Conservation (phyloP, 2,329 filamentous ascomycete genomes). For the Ustilaginoidea virens region DNA sequence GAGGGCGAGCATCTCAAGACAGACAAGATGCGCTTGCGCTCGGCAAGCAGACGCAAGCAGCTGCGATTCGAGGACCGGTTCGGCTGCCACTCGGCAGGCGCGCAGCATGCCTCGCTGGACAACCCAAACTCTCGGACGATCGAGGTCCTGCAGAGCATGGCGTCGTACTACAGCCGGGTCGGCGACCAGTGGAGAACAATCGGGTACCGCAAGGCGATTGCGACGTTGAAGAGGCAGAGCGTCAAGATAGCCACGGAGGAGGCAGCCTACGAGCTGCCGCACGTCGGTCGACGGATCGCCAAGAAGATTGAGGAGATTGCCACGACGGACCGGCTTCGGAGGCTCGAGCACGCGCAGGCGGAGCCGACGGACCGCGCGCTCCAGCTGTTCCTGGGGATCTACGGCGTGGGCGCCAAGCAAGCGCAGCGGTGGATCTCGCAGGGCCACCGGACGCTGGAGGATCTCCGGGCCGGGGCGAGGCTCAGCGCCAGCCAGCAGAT, state of each 20-base stretch:
- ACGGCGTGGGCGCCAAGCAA: conserved; percentile 57
- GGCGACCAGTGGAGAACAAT: conserved; percentile 62
- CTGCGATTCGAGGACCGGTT: conserved; percentile 31
- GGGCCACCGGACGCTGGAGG: conserved; percentile 60
- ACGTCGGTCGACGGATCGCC: conserved; percentile 59
- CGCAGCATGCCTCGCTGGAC: conserved; percentile 21
- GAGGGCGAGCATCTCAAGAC: no score
- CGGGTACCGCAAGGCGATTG: conserved; percentile 65
- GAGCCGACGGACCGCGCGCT: conserved; percentile 53
- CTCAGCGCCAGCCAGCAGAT: conserved; percentile 57
- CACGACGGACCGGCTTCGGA: conserved; percentile 52
- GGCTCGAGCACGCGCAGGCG: conserved; percentile 53
- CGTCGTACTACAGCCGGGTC: conserved; percentile 58
- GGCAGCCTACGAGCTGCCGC: conserved; percentile 51
- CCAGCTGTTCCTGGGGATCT: conserved; percentile 59
- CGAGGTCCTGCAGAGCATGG: conserved; percentile 62
- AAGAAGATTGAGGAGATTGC: conserved; percentile 84
- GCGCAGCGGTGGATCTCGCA: conserved; percentile 63
- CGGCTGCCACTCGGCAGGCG: conserved; percentile 37
- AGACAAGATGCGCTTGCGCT: no score
- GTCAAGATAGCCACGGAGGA: conserved; percentile 49
- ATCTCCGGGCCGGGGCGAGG: conserved; percentile 44
- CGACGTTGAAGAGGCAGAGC: conserved; percentile 52
- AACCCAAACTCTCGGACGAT: conserved; percentile 69
- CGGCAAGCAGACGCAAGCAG: conserved; percentile 10